A percentile compares a stretch with the other conserved stretches of the same genome.
Conservation (phyloP, 768 basidiomycete genomes). For the Dioszegia aurantiaca region DNA sequence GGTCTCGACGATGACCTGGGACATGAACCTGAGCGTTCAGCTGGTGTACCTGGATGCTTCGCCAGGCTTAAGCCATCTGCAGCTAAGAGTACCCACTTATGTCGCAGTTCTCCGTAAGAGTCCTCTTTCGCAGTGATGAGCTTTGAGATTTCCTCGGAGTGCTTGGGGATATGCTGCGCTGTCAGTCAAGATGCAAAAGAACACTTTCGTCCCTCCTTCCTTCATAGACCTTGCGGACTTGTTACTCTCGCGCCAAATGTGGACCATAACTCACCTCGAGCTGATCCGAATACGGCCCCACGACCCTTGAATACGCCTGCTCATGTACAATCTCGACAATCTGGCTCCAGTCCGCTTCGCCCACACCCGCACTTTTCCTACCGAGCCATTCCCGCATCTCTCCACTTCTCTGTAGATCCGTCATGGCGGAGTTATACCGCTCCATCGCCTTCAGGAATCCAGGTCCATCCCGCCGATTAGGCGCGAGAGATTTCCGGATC, state of each 20-base stretch:
- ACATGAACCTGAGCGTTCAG: conserved; percentile 56
- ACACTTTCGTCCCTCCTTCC: not conserved
- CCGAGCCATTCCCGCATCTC: conserved; percentile 14
- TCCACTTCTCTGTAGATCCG: conserved; percentile 27
- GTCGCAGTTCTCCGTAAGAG: conserved; percentile 49
- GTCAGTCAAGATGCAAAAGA: not conserved
- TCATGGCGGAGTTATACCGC: conserved; percentile 43
- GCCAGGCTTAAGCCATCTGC: too few relatives aligned
- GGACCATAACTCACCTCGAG: conserved; percentile 69
- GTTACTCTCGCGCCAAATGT: not conserved
- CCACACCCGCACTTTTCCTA: conserved; percentile 15
- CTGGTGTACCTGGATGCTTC: too few relatives aligned
- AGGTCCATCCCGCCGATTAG: conserved; percentile 45
- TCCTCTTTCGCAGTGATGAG: conserved; percentile 47
- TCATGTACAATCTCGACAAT: conserved; percentile 56
- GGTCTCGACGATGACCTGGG: conserved; percentile 62
- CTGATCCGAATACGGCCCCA: conserved; percentile 80
- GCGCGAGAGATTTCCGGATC: conserved; percentile 37
- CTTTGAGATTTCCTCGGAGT: conserved; percentile 64
- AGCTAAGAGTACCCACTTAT: conserved; percentile 46
- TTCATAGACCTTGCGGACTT: too few relatives aligned
- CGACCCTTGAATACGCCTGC: conserved; percentile 88
- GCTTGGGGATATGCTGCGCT: conserved; percentile 75
- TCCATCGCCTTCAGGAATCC: conserved; percentile 44
- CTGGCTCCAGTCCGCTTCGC: conserved; percentile 38